Percentiles rank a stretch among this genome's conserved stretches.
phyloP scores from a whole-genome alignment of 2,329 filamentous ascomycete species.

The Westerdykella ornata region DNA sequence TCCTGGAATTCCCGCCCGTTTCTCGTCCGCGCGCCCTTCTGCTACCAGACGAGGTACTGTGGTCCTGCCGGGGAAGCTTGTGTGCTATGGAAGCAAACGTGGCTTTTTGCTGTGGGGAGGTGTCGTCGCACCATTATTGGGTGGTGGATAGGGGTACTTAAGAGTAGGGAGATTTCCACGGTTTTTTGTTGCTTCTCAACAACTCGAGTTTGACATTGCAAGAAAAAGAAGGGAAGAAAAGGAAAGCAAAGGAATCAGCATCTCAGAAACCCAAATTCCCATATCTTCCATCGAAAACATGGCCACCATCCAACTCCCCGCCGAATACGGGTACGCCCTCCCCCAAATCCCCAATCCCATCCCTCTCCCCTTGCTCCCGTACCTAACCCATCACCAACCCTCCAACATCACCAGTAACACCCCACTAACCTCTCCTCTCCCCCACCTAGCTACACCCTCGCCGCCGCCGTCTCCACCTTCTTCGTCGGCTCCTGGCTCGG shows the following conservation, averaged over 20 bases:
- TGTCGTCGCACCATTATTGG: neutral
- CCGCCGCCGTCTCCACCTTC: slow-evolving; percentile 49
- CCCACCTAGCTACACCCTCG: slow-evolving; percentile 52
- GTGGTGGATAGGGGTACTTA: neutral
- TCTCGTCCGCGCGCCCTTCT: neutral
- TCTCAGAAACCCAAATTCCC: neutral
- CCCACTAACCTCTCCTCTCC: neutral
- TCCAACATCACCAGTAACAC: neutral
- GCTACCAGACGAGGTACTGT: neutral
- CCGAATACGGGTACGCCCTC: slow-evolving; percentile 27
- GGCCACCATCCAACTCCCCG: slow-evolving; percentile 21
- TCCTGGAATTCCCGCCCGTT: neutral
- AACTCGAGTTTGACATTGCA: too few relatives aligned
- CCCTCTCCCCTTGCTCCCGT: neutral
- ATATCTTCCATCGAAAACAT: slow-evolving; percentile 11
- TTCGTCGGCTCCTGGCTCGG: slow-evolving; percentile 50
- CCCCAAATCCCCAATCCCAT: slow-evolving; percentile 7
- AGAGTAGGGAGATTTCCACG: too few relatives aligned
- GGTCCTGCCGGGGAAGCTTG: neutral
- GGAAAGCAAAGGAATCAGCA: neutral
- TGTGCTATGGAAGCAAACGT: too few relatives aligned
- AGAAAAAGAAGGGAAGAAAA: too few relatives aligned
- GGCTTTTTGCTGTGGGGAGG: neutral
- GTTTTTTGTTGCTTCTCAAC: too few relatives aligned
- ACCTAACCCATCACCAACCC: neutral